These are phyloP conservation scores for Chlorencoelia australis DNA, from an alignment of 2,329 filamentous ascomycete species.

Conservation along the genomic window DNA sequence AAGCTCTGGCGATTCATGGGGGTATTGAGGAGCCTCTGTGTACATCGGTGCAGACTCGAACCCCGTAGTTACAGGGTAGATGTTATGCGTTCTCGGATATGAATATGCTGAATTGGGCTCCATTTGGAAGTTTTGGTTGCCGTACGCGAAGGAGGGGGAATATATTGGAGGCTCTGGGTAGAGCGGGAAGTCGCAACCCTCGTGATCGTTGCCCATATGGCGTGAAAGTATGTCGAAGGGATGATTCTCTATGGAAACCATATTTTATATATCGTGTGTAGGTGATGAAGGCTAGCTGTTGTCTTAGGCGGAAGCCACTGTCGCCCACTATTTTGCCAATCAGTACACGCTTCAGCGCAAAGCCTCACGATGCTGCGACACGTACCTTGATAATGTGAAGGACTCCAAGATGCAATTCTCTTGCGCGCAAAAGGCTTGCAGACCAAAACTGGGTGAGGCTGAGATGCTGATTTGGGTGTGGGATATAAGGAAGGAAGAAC, in stretches of 20 bases:
- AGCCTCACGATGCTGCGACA: background rate
- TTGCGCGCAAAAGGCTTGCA: too few species aligned
- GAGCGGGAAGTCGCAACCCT: constrained; percentile 31
- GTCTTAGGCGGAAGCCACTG: constrained; percentile 17
- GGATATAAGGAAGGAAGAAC: background rate
- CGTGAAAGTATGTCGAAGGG: constrained; percentile 80
- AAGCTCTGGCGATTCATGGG: constrained; percentile 23
- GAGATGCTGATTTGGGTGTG: constrained; percentile 3
- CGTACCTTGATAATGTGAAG: constrained; percentile 12
- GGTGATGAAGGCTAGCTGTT: constrained; percentile 20
- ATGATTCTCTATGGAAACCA: constrained; percentile 70
- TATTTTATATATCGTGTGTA: constrained; percentile 58
- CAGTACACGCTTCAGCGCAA: constrained; percentile 8
- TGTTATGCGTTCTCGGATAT: constrained; percentile 21
- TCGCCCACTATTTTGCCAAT: constrained; percentile 15
- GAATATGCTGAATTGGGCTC: constrained; percentile 30
- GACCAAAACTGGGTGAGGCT: background rate
- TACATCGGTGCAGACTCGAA: constrained; percentile 39
- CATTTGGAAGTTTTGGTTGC: constrained; percentile 34
- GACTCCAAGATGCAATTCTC: constrained; percentile 13
- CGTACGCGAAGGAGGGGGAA: constrained; percentile 38
- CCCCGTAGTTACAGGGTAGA: constrained; percentile 32
- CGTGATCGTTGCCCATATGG: constrained; percentile 30
- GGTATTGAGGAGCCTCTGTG: constrained; percentile 28
- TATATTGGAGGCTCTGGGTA: constrained; percentile 38